Evolutionary conservation across 2,329 filamentous ascomycete species (phyloP).

Genomic region (Neofusicoccum sp.): DNA sequence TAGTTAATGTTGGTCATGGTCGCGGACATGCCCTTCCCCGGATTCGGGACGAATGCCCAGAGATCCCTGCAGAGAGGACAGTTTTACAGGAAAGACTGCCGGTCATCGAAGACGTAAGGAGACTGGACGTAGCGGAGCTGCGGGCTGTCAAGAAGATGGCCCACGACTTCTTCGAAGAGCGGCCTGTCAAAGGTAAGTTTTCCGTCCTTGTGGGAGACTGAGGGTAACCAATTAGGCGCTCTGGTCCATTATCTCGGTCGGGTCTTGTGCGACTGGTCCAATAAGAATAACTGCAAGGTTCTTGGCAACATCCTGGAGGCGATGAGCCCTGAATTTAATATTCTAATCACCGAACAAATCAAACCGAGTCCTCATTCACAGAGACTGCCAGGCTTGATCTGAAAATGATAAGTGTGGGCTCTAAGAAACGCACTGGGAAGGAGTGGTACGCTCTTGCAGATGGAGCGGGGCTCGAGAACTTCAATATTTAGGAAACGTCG

Average conservation of each 20-base stretch:
- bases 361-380: neutral
- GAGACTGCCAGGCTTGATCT: neutral
- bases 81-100: constrained; percentile 42
- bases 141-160: constrained; percentile 30
- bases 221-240: neutral
- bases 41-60: constrained; percentile 33
- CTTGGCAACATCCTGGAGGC: constrained; percentile 34
- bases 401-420: neutral
- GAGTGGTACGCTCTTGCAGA: constrained; percentile 4
- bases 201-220: neutral
- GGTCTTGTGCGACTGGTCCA: constrained; percentile 35
- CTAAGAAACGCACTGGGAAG: neutral
- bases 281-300: constrained; percentile 31
- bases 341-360: constrained; percentile 43
- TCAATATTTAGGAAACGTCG: neutral
- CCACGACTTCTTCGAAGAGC: constrained; percentile 28
- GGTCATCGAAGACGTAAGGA: constrained; percentile 27
- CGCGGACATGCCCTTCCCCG: constrained; percentile 39
- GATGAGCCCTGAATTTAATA: constrained; percentile 35
- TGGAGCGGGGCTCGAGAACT: neutral
- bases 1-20: constrained; percentile 44
- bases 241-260: constrained; percentile 28
- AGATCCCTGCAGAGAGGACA: constrained; percentile 32
- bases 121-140: constrained; percentile 20
- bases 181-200: constrained; percentile 29